A percentile compares a stretch with the other conserved stretches of the same genome.
phyloP scores from a whole-genome alignment of 1,139 yeast genomes.

The Magnusiomyces suaveolens region DNA sequence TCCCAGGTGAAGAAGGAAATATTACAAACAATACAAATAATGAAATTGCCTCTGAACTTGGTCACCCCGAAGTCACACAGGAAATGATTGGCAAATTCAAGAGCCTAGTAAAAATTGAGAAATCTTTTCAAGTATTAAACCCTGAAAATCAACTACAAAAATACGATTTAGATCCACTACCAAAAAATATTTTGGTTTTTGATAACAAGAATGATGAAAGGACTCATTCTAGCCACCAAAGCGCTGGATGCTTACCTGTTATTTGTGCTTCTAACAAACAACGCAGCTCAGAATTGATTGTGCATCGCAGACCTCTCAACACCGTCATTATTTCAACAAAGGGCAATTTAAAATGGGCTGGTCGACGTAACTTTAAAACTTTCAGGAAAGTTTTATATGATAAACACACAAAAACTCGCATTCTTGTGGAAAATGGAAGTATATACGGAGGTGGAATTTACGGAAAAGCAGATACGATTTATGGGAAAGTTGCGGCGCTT shows the following conservation, averaged over 20 bases:
- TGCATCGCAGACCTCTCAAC: not conserved
- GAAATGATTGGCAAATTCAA: too few species aligned
- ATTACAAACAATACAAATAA: not conserved
- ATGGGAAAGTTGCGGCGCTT: not conserved
- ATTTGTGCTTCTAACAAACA: too few species aligned
- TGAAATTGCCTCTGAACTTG: not conserved
- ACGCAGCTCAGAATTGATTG: too few species aligned
- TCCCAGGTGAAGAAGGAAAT: not conserved
- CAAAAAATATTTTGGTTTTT: not conserved
- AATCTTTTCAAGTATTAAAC: not conserved
- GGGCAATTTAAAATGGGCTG: not conserved
- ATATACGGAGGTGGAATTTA: not conserved
- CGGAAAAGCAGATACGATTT: not conserved
- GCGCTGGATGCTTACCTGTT: too few species aligned
- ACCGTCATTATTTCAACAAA: not conserved
- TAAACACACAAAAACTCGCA: not conserved
- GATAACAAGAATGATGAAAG: not conserved
- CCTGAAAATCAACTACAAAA: not conserved
- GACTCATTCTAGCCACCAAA: not conserved
- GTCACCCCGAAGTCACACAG: not conserved
- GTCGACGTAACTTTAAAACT: not conserved
- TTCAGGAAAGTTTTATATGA: not conserved
- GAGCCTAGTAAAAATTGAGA: not conserved
- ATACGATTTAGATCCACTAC: not conserved
- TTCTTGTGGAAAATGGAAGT: not conserved